Evolutionary conservation across 2,329 filamentous ascomycete species (phyloP), one percentile per base, ranked within the genome.

Genomic region (Xylaria hypoxylon): DNA sequence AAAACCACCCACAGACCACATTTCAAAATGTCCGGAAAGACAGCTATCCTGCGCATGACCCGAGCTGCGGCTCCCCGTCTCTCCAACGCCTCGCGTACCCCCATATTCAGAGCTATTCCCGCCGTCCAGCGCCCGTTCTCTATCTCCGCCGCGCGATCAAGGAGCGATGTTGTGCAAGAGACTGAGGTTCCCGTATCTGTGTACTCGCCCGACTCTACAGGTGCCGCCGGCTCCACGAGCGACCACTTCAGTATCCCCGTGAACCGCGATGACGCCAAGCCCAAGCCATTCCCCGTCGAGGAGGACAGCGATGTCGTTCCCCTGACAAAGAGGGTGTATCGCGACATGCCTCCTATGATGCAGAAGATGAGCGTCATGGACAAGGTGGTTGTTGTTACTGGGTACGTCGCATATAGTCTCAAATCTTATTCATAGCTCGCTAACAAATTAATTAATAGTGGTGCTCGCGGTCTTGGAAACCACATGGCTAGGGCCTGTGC

Each of bases 401-500:
- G 89, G 87, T 90, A 84, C 5, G 10, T 10, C 24, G 1, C 13
- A 11, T n/a, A 7, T 1, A 17, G 26, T 33, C 28, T 19, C 45
- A 15, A 44, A 24, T 31, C 22, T 22, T 42, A 11, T 38, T 22
- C 1, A 7, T 6, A 8, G n/a, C 15, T 62, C 48, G 60, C 72
- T 74, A 53, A 75, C 63, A 69, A 82, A 72, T 62, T 24, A 35
- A 19, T 35, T 52, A 10, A 66, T 67, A 90, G 90, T 76, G 92
- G 90, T 78, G 92, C 90, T 68, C 90, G 91, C 73, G 91, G 92
- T 76, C 84, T 94, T 5, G 92, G 92, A 56, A 92, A 92, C 84
- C 85, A 90, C 82, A 94, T 94, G 89, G 91, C 91, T 53, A 88
- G 90, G 68, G 92, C 90, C 62, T 90, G 92, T 70, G 89, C 90